Percentiles rank a stretch among this genome's conserved stretches.
These are phyloP conservation scores for Xerocomus potaroensis DNA, from an alignment of 768 basidiomycete species.

Conservation along the genomic window DNA sequence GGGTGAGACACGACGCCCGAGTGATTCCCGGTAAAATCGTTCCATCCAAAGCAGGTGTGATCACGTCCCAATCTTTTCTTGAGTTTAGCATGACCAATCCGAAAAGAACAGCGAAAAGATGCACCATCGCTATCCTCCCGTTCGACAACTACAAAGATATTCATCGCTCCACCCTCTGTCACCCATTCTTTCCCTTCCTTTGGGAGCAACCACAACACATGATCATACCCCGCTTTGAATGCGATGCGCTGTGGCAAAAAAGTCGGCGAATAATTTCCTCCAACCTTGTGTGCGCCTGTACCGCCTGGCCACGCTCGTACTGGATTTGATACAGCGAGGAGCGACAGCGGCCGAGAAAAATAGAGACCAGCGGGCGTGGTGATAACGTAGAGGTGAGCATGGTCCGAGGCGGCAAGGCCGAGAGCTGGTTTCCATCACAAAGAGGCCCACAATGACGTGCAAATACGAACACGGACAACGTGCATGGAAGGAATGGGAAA, in stretches of 20 bases:
- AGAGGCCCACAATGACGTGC: no score
- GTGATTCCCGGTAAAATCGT: constrained; percentile 93
- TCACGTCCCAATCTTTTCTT: constrained; percentile 63
- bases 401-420: constrained; percentile 69
- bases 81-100: no score
- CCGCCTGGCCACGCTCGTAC: constrained; percentile 85
- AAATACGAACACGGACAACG: no score
- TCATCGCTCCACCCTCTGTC: constrained; percentile 74
- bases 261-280: constrained; percentile 58
- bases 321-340: constrained; percentile 63
- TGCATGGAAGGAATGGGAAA: no score
- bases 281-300: constrained; percentile 58
- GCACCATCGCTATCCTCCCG: constrained; percentile 47
- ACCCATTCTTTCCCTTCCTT: constrained; percentile 45
- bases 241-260: constrained; percentile 66
- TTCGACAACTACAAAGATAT: constrained; percentile 66
- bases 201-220: constrained; percentile 71
- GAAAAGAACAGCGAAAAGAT: constrained; percentile 14
- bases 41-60: constrained; percentile 87
- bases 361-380: constrained; percentile 55
- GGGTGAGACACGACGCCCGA: constrained; percentile 74
- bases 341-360: constrained; percentile 49
- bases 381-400: constrained; percentile 85
- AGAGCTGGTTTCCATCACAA: constrained; percentile 46
- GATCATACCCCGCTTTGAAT: constrained; percentile 63